phyloP scores from a whole-genome alignment of 805 yeast species.

The Alloascoidea hylecoeti region DNA sequence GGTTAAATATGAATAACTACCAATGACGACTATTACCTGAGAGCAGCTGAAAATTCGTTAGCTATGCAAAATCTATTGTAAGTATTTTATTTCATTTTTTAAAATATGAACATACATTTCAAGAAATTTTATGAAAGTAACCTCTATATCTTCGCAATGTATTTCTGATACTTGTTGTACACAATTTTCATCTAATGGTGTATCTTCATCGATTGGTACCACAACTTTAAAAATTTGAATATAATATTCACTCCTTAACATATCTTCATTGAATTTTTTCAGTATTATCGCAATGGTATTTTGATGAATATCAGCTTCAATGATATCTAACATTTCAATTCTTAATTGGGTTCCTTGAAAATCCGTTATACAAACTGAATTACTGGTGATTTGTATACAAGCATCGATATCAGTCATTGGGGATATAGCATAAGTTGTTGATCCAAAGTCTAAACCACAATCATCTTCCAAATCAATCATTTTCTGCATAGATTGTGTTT shows the following conservation, averaged over 20 bases:
- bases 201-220: conserved; percentile 6
- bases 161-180: not conserved
- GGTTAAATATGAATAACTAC: not conserved
- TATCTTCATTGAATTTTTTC: no score
- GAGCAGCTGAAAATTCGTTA: not conserved
- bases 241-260: not conserved
- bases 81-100: no score
- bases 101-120: not conserved
- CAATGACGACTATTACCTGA: not conserved
- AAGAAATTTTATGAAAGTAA: conserved; percentile 6
- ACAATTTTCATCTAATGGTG: not conserved
- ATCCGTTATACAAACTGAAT: conserved; percentile 10
- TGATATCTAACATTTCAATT: conserved; percentile 4
- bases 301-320: conserved; percentile 10
- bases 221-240: conserved; percentile 5
- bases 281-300: no score
- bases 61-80: no score
- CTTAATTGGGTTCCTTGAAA: conserved; percentile 6
- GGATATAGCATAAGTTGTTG: not conserved
- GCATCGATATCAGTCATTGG: conserved; percentile 4
- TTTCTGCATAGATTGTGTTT: no score
- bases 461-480: not conserved
- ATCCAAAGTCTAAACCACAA: not conserved
- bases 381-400: conserved; percentile 13
- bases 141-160: conserved; percentile 2